Evolutionary conservation across 768 basidiomycete species (phyloP), one percentile per base, ranked within the genome.

Genomic region (Psilocybe subaeruginosa): DNA sequence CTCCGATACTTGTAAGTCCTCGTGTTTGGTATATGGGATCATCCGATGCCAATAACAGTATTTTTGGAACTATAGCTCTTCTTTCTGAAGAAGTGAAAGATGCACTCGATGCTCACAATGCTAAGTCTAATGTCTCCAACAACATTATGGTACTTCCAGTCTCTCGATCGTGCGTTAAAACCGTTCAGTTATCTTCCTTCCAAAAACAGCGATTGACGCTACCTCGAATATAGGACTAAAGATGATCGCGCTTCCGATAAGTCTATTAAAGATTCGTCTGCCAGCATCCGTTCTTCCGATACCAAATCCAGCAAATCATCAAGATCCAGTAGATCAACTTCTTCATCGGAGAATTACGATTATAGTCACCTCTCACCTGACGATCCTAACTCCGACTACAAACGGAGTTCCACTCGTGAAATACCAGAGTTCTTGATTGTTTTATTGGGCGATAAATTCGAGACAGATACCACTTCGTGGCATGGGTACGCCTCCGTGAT

Each of bases 381-480:
- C 9, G 54, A 56, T 12, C 48, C 14, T 6, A 49, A 29, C 17
- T 17, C 14, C 39, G 67, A 59, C 8, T 50, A 59, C 27, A 50
- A 46, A 23, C 58, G 46, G 30, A 47, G 53, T 56, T 19, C 45
- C 8, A 61, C 67, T n/a, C 62, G 53, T 45, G 64, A 59, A 43
- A 60, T 64, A 31, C 64, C 64, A 41, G 72, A 77, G 58, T 78
- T 78, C 63, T 61, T 78, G 14, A 74, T 80, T 43, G 73, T 78
- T n/a, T 62, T 80, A 37, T 66, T 80, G 51, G 78, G 78, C 45
- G 74, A 76, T 48, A 71, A 65, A 50, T 65, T 73, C 2, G 74
- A 76, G 45, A 71, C 69, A 33, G 73, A 75, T 52, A 59, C 62
- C 19, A 64, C 69, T 46, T 75, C 78, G 19, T 82, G 80, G 80